Conservation (phyloP, 495 filamentous ascomycete species). For the Podospora bellae-mahoneyi region DNA sequence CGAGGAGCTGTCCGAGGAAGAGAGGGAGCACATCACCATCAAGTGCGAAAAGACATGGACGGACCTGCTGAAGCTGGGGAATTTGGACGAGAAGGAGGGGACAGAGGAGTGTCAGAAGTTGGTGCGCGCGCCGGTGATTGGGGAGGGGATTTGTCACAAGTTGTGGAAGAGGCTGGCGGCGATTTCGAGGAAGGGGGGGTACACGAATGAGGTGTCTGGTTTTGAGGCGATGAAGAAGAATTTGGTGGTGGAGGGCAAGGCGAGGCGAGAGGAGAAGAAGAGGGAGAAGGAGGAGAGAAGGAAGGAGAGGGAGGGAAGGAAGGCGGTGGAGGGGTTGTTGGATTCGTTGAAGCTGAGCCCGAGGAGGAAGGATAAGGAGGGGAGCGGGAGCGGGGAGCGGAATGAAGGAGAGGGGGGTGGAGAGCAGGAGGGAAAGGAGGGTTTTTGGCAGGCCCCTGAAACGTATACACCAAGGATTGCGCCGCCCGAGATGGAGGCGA, state of each 20-base stretch:
- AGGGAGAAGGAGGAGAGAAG: neutral
- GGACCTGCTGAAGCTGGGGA: slow-evolving; percentile 40
- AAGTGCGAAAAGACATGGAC: neutral
- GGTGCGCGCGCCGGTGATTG: neutral
- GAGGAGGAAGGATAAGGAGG: too few relatives aligned
- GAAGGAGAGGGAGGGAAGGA: too few relatives aligned
- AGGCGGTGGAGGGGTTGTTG: too few relatives aligned
- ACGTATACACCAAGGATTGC: neutral
- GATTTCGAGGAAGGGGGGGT: neutral
- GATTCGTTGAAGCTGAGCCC: too few relatives aligned
- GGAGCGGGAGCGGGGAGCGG: too few relatives aligned
- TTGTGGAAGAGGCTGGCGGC: neutral
- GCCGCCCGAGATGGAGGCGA: neutral
- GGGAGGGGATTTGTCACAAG: neutral
- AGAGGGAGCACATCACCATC: neutral
- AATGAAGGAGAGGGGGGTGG: neutral
- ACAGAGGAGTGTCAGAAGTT: neutral
- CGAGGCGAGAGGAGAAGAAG: neutral
- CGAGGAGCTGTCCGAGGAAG: neutral
- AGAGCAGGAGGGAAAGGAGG: neutral
- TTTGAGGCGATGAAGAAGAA: neutral
- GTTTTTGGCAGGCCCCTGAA: neutral
- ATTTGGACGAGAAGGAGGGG: slow-evolving; percentile 58
- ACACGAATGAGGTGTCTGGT: neutral
- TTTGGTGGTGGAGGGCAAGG: neutral